Base-by-base conservation (phyloP, 306 rosid genomes). In the Carpinus fangiana region DNA sequence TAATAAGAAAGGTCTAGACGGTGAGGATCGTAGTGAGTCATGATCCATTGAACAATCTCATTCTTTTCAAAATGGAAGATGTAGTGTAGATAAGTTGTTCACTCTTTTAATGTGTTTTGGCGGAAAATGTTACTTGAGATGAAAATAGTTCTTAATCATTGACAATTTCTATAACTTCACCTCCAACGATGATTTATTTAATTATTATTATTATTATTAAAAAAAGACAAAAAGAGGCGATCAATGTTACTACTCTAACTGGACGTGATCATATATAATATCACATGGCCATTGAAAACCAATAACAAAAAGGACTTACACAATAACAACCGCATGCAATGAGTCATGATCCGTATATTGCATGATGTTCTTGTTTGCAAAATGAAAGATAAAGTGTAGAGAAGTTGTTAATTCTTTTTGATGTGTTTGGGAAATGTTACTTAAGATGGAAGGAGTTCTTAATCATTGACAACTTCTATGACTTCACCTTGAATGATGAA, bases 401-500 rank as follows among this genome's bases (percentile, higher is more conserved):
- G 38, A 71, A 47, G 71, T 52, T 50, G 26, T 73, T 36, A 53
- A 7, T 20, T 68, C 77, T 75, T 75, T 31, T 75, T 76, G 34
- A 77, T 38, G 53, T 65, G 73, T 80, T 72, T 14, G 75, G 73
- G 75, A 59, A 62, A 76, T 70, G 34, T 55, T 74, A 78, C 43
- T 77, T 61, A 73, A 62, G 73, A 73, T 31, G 74, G 73, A 41
- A 81, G 70, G 76, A 56, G 64, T 20, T 69, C 67, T 26, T 53
- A 47, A 16, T 47, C 41, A 62, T 66, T 81, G 81, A 76, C 23
- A n/a, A 65, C 72, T 72, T 67, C 72, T 46, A 65, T 54, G 80
- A 79, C 78, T 76, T 71, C 78, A 62, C 43, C 66, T 72, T 52
- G 50, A 79, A 75, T 57, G 72, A 46, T 80, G 84, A 84, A 84